Evolutionary conservation across 768 basidiomycete genomes (phyloP), one percentile per base, ranked within the genome.

Genomic region (Phylloporus sp.): DNA sequence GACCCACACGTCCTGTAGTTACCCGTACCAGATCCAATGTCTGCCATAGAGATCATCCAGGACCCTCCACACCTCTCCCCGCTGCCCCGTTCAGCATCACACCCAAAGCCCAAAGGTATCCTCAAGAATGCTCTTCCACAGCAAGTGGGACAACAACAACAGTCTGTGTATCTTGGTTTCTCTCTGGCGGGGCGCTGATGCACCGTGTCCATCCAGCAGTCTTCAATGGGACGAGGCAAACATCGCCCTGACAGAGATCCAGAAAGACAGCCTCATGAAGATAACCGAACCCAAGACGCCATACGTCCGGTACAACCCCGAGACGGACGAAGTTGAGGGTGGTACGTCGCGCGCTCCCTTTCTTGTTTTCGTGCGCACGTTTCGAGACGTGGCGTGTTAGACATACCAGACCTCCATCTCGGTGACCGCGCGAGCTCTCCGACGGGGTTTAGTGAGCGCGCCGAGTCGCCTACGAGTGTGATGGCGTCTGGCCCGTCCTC

Each of bases 251-350:
- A 97, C 94, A 1, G 94, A 97, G 71, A 85, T 92, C 58, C 84
- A 88, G 77, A 95, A 95, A 70, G 93, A 95, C 63, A 94, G 91
- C 57, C 74, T 93, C 65, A 97, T 97, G 94, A 97, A 97, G 81
- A 97, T 97, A 64, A 93, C 91, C 3, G 94, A 97, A 64, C 94
- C 94, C 47, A 97, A 97, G 80, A 97, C 94, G 10, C 94, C 94
- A 2, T 97, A 89, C 70, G 94, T 97, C 48, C 78, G 91, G 59
- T 95, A 93, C 70, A 88, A 93, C 61, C 80, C 90, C 3, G 85
- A 88, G 65, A 85, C 86, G n/a, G 91, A 93, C 67, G 79, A 80
- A 48, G 72, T 92, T 38, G 91, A 93, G 69, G 84, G 88, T 56
- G 91, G 94, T 92, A 68, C 64, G 74, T 70, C n/a, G 20, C 34